These are phyloP conservation scores for Xerocomellus chrysenteron DNA, from an alignment of 768 basidiomycete species.

Conservation along the genomic window DNA sequence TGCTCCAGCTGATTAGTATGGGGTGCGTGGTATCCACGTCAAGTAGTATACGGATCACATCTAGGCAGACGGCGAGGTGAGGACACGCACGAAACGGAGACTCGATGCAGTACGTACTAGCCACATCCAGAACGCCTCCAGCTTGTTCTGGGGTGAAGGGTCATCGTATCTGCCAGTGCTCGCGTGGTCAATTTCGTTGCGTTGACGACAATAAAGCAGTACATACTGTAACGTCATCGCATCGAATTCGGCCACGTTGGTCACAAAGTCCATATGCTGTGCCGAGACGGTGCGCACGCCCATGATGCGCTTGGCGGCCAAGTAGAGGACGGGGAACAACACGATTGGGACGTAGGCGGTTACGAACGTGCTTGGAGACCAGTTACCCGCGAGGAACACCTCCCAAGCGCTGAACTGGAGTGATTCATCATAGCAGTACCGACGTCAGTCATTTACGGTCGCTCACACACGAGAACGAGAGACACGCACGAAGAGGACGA, in stretches of 20 bases:
- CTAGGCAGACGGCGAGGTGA: neutral
- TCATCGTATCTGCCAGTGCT: constrained; percentile 19
- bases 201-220: too few species aligned
- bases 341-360: constrained; percentile 42
- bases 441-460: neutral
- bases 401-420: constrained; percentile 38
- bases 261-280: constrained; percentile 27
- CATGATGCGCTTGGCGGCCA: constrained; percentile 25
- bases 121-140: constrained; percentile 29
- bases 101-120: constrained; percentile 11
- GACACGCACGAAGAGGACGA: constrained; percentile 36
- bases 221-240: constrained; percentile 21
- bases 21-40: neutral
- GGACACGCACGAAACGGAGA: neutral
- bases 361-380: constrained; percentile 38
- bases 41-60: neutral
- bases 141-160: constrained; percentile 21
- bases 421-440: neutral
- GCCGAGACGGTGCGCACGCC: constrained; percentile 3
- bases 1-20: too few species aligned
- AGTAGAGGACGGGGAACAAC: constrained; percentile 48
- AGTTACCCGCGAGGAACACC: constrained; percentile 39
- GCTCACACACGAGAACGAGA: neutral
- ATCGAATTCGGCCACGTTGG: constrained; percentile 25
- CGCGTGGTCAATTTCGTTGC: neutral